Base-by-base conservation (phyloP, 2,329 filamentous ascomycete genomes). In the Fusarium sp. region DNA sequence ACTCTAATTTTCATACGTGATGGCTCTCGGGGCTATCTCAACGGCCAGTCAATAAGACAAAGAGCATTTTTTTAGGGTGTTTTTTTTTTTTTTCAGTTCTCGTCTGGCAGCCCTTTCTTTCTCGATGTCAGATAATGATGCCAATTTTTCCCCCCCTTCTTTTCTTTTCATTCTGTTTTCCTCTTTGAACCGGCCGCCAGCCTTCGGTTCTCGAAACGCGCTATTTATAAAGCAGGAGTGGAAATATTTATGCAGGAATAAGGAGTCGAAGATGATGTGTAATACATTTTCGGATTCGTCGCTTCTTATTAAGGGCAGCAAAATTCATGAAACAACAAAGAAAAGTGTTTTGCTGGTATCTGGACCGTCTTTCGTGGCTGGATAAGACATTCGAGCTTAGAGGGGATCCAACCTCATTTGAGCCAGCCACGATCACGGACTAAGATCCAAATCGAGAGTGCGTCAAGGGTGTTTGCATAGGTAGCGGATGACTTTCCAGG, bases 381-480 rank as follows among this genome's bases (percentile, higher is more conserved):
- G 54, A 48, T 32, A 41, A 64, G 47, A 57, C 55, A 62, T 50
- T 65, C 62, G 58, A 62, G 64, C 68, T 65, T 61, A 66, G 62
- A 72, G 36, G 66, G 51, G 65, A 20, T 50, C 64, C 55, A 77
- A 77, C 75, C 75, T 75, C 74, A 66, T 71, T 74, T 76, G 62
- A 72, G 75, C 74, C 73, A 77, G 75, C 75, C 75, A 77, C 75
- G 47, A 74, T 76, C 66, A 70, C 75, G 72, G 75, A 55, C 69
- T 50, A 66, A 55, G 59, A 63, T 59, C 73, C 75, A 48, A 75
- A 77, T 76, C 66, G 70, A 74, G 75, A 68, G 61, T 73, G 72
- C 62, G 59, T 69, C 63, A 72, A 68, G 61, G 75, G 72, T 66
- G 62, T 71, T 68, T 68, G 70, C 66, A 67, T 64, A 62, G 60